Percentiles rank a stretch among this genome's conserved stretches.
phyloP scores from a whole-genome alignment of 257 asterid genomes.

The Thymus quinquecostatus region DNA sequence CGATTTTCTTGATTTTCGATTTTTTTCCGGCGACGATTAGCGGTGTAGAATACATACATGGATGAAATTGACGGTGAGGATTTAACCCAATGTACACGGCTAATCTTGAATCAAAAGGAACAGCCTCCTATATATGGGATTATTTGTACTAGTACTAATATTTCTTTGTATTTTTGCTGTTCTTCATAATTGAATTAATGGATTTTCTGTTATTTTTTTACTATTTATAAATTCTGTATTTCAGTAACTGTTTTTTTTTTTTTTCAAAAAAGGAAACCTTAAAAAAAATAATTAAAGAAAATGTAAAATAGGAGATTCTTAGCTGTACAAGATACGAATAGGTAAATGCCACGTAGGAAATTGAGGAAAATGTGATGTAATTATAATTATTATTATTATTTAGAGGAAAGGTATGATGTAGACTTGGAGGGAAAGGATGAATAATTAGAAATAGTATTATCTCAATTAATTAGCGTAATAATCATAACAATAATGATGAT shows the following conservation, averaged over 20 bases:
- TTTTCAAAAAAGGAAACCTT: too few relatives aligned
- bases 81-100: conserved; percentile 41
- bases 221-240: too few relatives aligned
- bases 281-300: too few relatives aligned
- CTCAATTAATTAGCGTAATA: background rate
- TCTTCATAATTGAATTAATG: background rate
- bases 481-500: background rate
- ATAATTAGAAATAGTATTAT: conserved; percentile 23
- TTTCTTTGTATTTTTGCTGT: conserved; percentile 15
- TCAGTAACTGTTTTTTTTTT: too few relatives aligned
- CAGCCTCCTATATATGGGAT: conserved; percentile 24
- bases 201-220: background rate
- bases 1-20: background rate
- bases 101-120: conserved; percentile 30
- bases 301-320: background rate
- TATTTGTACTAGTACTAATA: conserved; percentile 31
- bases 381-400: background rate
- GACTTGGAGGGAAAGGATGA: conserved; percentile 33
- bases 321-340: background rate
- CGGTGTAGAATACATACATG: conserved; percentile 36
- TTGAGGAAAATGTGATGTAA: background rate
- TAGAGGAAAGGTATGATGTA: conserved; percentile 24
- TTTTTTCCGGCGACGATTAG: conserved; percentile 25
- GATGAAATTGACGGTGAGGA: conserved; percentile 31
- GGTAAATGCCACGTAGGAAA: background rate